phyloP scores from a whole-genome alignment of 1,139 yeast genomes.

The Saccharomycopsis hybrid region DNA sequence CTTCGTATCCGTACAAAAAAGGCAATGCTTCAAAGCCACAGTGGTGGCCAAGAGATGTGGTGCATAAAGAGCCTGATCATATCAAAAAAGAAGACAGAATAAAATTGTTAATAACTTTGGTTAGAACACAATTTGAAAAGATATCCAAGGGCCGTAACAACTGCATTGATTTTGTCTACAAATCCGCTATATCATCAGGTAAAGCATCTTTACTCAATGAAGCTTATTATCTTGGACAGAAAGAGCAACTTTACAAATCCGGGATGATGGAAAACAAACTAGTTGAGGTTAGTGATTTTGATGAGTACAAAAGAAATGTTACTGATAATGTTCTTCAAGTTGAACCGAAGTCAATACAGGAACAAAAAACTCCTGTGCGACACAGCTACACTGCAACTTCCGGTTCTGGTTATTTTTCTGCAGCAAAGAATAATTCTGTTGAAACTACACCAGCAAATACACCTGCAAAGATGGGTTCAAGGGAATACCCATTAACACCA shows the following conservation, averaged over 20 bases:
- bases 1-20: slow-evolving; percentile 53
- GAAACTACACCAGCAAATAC: too few species aligned
- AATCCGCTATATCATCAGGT: background rate
- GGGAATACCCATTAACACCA: too few species aligned
- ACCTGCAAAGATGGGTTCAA: too few species aligned
- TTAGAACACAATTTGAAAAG: slow-evolving; percentile 29
- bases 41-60: slow-evolving; percentile 65
- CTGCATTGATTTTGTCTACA: background rate
- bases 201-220: slow-evolving; percentile 6
- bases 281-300: too few species aligned
- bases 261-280: too few species aligned
- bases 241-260: slow-evolving; percentile 1
- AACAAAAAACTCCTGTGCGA: too few species aligned
- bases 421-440: too few species aligned
- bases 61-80: slow-evolving; percentile 73
- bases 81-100: slow-evolving; percentile 52
- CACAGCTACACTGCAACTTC: too few species aligned
- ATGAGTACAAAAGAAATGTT: too few species aligned
- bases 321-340: too few species aligned
- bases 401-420: too few species aligned
- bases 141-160: slow-evolving; percentile 24
- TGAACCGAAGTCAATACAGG: too few species aligned
- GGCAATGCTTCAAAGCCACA: slow-evolving; percentile 45
- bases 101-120: slow-evolving; percentile 39
- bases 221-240: slow-evolving; percentile 6